Conservation (phyloP, 2,329 filamentous ascomycete species). For the Sporothrix variecibatus region DNA sequence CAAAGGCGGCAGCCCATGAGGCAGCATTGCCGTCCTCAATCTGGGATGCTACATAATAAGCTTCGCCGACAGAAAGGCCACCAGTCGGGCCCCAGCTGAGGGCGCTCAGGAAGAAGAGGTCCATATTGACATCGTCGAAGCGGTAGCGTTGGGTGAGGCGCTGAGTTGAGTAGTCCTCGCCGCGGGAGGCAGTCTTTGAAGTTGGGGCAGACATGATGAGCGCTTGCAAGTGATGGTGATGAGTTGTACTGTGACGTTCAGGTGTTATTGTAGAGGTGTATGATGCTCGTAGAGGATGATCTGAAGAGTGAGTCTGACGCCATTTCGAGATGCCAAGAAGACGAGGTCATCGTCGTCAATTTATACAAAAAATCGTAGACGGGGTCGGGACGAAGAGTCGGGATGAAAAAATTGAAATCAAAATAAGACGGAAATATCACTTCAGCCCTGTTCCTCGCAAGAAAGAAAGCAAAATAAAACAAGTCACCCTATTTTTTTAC, state of each 20-base stretch:
- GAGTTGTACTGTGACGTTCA: neutral
- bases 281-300: neutral
- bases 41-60: neutral
- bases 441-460: neutral
- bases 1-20: neutral
- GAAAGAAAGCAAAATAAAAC: neutral
- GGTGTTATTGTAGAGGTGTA: neutral
- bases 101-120: neutral
- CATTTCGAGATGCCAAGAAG: neutral
- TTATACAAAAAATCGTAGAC: neutral
- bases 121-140: neutral
- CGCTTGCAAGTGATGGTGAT: neutral
- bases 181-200: neutral
- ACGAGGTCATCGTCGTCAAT: neutral
- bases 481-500: neutral
- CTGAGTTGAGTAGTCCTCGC: constrained; percentile 7
- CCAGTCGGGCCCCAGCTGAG: neutral
- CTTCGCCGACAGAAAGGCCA: neutral
- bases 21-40: neutral
- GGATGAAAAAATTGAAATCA: neutral
- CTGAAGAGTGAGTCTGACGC: neutral
- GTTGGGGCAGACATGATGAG: neutral
- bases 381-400: too few species aligned
- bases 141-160: constrained; percentile 11
- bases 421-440: neutral